phyloP scores from a whole-genome alignment of 2,329 filamentous ascomycete genomes.

The Pestalotiopsis sp. region DNA sequence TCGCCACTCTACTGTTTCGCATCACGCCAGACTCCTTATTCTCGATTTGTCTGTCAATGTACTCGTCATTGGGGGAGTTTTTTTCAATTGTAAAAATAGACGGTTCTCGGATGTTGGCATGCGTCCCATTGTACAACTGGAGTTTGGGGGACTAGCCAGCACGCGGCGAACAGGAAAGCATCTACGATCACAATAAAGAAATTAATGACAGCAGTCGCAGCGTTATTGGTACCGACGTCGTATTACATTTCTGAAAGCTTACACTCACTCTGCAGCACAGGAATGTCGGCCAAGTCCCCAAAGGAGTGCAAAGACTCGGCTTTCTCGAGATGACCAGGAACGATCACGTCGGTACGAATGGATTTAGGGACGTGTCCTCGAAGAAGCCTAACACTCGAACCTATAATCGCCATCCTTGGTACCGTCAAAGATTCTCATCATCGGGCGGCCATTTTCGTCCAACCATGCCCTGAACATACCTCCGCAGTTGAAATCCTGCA shows the following conservation, averaged over 20 bases:
- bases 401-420: conserved; percentile 14
- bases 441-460: conserved; percentile 59
- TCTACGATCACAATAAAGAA: conserved; percentile 19
- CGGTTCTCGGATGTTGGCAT: conserved; percentile 18
- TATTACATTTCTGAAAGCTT: background rate
- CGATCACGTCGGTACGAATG: no score
- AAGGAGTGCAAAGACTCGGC: no score
- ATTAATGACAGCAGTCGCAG: conserved; percentile 23
- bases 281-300: no score
- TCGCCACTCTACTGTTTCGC: conserved; percentile 29
- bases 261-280: no score
- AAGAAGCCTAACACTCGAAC: background rate
- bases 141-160: conserved; percentile 14
- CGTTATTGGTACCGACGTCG: background rate
- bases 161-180: conserved; percentile 17
- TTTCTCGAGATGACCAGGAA: no score
- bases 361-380: background rate
- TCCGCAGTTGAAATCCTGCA: conserved; percentile 82
- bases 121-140: conserved; percentile 18
- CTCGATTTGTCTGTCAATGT: conserved; percentile 20
- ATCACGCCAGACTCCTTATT: conserved; percentile 25
- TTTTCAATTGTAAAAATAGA: conserved; percentile 30
- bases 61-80: conserved; percentile 17
- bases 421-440: conserved; percentile 62
- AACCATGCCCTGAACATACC: conserved; percentile 87